Evolutionary conservation across 2,329 filamentous ascomycete genomes (phyloP).

Genomic region (Colletotrichum sp.): DNA sequence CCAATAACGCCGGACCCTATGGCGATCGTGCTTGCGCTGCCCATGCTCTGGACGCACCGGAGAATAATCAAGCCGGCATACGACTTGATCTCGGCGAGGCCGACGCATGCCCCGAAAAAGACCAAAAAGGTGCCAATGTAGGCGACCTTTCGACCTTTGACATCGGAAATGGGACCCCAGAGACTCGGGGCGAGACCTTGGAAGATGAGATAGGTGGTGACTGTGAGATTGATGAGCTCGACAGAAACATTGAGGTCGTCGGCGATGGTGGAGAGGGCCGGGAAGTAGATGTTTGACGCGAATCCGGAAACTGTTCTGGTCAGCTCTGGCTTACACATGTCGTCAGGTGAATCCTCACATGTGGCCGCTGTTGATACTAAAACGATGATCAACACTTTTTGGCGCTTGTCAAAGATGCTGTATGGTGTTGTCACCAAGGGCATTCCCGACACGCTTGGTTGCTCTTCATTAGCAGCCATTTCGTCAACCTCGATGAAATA

Average conservation of each 20-base stretch:
- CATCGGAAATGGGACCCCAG: conserved; percentile 54
- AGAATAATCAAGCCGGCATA: conserved; percentile 53
- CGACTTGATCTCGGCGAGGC: conserved; percentile 47
- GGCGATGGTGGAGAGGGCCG: conserved; percentile 49
- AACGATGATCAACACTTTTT: conserved; percentile 52
- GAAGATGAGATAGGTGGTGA: conserved; percentile 52
- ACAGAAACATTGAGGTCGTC: conserved; percentile 44
- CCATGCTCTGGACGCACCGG: conserved; percentile 56
- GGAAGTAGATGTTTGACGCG: conserved; percentile 54
- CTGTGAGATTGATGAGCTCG: conserved; percentile 45
- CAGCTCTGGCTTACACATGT: neutral
- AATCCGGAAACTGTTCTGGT: conserved; percentile 40
- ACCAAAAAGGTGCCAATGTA: conserved; percentile 53
- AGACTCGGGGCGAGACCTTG: conserved; percentile 60
- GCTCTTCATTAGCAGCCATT: neutral
- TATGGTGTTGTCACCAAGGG: conserved; percentile 39
- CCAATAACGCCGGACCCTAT: conserved; percentile 58
- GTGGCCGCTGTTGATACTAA: conserved; percentile 56
- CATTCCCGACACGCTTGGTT: neutral
- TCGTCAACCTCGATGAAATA: neutral
- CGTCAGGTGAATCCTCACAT: conserved; percentile 36
- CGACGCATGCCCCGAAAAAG: conserved; percentile 51
- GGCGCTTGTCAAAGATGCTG: conserved; percentile 55
- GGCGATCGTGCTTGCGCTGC: conserved; percentile 60
- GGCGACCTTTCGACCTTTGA: conserved; percentile 49